A percentile compares a stretch with the other conserved stretches of the same genome.
phyloP scores from a whole-genome alignment of 352 stramenopile species.

The Phytophthora pluvialis region DNA sequence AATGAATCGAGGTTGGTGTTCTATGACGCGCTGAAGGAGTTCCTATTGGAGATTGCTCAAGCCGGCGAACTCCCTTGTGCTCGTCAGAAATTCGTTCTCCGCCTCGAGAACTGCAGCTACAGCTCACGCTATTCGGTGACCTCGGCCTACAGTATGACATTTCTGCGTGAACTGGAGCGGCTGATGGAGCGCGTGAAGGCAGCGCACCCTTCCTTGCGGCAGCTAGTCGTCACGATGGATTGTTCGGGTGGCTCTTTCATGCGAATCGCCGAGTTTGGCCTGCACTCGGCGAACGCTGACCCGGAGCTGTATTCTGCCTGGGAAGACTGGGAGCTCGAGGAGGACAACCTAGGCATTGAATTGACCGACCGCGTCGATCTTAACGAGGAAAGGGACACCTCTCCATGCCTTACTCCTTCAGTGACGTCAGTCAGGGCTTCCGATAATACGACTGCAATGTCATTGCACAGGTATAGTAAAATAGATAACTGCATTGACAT shows the following conservation, averaged over 20 bases:
- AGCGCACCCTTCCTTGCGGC: slow-evolving; percentile 6
- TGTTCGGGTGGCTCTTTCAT: not conserved
- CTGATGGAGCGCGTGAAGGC: slow-evolving; percentile 13
- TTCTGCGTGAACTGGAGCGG: slow-evolving; percentile 1
- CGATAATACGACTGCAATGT: too few species aligned
- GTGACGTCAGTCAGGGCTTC: too few species aligned
- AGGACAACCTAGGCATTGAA: too few species aligned
- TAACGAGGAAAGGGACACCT: too few species aligned
- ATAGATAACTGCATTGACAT: too few species aligned
- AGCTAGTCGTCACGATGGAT: slow-evolving; percentile 9
- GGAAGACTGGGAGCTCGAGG: slow-evolving; percentile 22
- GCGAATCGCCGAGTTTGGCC: slow-evolving; percentile 20
- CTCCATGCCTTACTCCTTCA: too few species aligned
- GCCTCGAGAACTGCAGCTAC: slow-evolving; percentile 11
- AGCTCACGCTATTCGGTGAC: slow-evolving; percentile 6
- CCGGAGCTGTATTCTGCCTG: slow-evolving; percentile 3
- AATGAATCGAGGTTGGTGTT: not conserved
- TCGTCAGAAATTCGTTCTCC: slow-evolving; percentile 11
- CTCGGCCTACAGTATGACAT: not conserved
- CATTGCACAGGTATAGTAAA: too few species aligned
- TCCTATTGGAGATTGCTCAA: slow-evolving; percentile 3
- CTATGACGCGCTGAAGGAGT: slow-evolving; percentile 4
- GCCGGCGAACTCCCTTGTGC: not conserved
- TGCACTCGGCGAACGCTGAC: slow-evolving; percentile 1
- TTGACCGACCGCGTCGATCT: too few species aligned